phyloP scores from a whole-genome alignment of 805 yeast genomes.

The Candida chauliodis region DNA sequence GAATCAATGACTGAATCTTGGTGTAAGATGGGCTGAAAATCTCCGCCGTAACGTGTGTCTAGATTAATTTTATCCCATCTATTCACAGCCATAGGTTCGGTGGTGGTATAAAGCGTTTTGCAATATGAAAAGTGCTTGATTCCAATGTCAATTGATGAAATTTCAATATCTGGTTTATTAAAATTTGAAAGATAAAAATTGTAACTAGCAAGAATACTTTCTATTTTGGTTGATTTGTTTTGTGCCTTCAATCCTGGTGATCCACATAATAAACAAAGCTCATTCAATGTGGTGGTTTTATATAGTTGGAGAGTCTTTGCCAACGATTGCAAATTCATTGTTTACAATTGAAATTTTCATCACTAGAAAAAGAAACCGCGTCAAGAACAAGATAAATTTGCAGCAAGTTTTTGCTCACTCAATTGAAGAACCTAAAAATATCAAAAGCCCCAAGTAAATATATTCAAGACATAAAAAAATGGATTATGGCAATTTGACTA shows the following conservation, averaged over 20 bases:
- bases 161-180: neutral
- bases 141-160: constrained; percentile 38
- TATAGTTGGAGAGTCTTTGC: constrained; percentile 5
- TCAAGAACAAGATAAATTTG: too few species aligned
- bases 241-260: constrained; percentile 11
- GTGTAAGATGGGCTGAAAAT: constrained; percentile 9
- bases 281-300: constrained; percentile 12
- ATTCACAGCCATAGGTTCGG: constrained; percentile 8
- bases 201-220: constrained; percentile 11
- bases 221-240: constrained; percentile 15
- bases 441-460: too few species aligned
- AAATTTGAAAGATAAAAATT: constrained; percentile 7
- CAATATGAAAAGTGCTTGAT: constrained; percentile 41
- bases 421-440: too few species aligned
- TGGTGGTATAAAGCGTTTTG: constrained; percentile 9
- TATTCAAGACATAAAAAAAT: too few species aligned
- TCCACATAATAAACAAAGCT: constrained; percentile 19
- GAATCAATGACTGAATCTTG: constrained; percentile 18
- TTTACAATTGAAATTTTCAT: too few species aligned
- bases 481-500: too few species aligned
- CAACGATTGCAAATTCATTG: constrained; percentile 2
- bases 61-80: constrained; percentile 28
- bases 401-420: too few species aligned
- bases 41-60: constrained; percentile 13
- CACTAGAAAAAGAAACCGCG: neutral